Evolutionary conservation across 768 basidiomycete species (phyloP).

Genomic region (Agaricus blazei): DNA sequence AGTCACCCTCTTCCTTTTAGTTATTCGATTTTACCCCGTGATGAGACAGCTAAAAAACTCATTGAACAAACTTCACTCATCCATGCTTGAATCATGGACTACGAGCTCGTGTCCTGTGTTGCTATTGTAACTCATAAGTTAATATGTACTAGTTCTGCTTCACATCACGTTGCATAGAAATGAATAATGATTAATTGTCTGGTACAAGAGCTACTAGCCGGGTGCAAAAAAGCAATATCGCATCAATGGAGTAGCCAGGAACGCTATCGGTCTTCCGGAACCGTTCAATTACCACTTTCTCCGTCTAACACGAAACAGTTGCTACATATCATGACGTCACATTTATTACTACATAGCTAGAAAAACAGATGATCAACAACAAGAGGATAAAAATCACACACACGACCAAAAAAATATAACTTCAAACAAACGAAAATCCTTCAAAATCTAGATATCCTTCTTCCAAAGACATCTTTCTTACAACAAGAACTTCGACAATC

Average conservation of each 20-base stretch:
- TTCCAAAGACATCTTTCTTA: slow-evolving; percentile 70
- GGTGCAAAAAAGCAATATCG: not conserved
- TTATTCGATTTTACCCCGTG: slow-evolving; percentile 19
- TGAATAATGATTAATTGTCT: too few species aligned
- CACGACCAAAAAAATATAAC: too few species aligned
- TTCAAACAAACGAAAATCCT: slow-evolving; percentile 34
- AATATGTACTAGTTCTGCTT: not conserved
- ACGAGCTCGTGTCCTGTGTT: not conserved
- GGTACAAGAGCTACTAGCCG: too few species aligned
- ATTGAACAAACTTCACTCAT: slow-evolving; percentile 12
- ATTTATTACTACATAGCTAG: slow-evolving; percentile 27
- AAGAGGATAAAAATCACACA: too few species aligned
- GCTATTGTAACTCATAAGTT: not conserved
- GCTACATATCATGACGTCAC: slow-evolving; percentile 31
- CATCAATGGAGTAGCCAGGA: slow-evolving; percentile 9
- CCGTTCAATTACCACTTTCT: slow-evolving; percentile 46
- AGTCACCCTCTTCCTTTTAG: slow-evolving; percentile 20
- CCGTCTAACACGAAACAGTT: too few species aligned
- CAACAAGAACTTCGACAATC: slow-evolving; percentile 78
- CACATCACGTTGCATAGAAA: too few species aligned
- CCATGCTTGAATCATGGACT: not conserved
- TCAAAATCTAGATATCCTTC: slow-evolving; percentile 77
- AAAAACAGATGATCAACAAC: too few species aligned
- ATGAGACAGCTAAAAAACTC: slow-evolving; percentile 10
- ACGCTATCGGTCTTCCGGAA: too few species aligned